phyloP scores from a whole-genome alignment of 2,329 filamentous ascomycete species.

The Microcera coccophila region DNA sequence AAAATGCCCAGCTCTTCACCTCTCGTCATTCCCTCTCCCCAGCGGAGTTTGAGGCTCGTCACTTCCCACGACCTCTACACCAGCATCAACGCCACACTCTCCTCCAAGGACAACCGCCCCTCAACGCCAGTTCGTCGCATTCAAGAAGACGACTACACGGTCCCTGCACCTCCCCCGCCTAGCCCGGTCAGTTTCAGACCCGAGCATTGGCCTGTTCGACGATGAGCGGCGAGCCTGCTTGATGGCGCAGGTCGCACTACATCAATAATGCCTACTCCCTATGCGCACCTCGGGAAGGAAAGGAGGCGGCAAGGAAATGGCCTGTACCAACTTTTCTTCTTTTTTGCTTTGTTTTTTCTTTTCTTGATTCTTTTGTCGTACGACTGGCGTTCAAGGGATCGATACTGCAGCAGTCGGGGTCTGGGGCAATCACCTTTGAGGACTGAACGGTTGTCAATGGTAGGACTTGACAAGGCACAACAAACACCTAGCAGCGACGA shows the following conservation, averaged over 20 bases:
- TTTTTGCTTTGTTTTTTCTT: slow-evolving; percentile 7
- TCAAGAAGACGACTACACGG: slow-evolving; percentile 57
- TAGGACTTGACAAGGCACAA: slow-evolving; percentile 11
- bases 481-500: slow-evolving; percentile 4
- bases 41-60: slow-evolving; percentile 43
- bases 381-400: slow-evolving; percentile 14
- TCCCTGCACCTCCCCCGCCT: slow-evolving; percentile 62
- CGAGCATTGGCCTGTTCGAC: slow-evolving; percentile 49
- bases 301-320: slow-evolving; percentile 2
- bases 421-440: slow-evolving; percentile 10
- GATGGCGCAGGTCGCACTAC: slow-evolving; percentile 8
- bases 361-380: slow-evolving; percentile 1
- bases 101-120: slow-evolving; percentile 40
- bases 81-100: slow-evolving; percentile 50
- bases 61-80: slow-evolving; percentile 50
- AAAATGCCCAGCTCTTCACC: slow-evolving; percentile 41
- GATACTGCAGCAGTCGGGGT: slow-evolving; percentile 19
- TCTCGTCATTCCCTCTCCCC: slow-evolving; percentile 45
- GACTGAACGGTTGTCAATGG: slow-evolving; percentile 14
- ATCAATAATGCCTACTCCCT: slow-evolving; percentile 10
- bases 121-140: slow-evolving; percentile 49
- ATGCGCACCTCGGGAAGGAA: slow-evolving; percentile 2
- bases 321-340: slow-evolving; percentile 1
- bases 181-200: slow-evolving; percentile 59
- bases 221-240: slow-evolving; percentile 20